Percentiles rank a stretch among this genome's conserved stretches.
phyloP scores from a whole-genome alignment of 768 basidiomycete genomes.

The Russula olivacea region DNA sequence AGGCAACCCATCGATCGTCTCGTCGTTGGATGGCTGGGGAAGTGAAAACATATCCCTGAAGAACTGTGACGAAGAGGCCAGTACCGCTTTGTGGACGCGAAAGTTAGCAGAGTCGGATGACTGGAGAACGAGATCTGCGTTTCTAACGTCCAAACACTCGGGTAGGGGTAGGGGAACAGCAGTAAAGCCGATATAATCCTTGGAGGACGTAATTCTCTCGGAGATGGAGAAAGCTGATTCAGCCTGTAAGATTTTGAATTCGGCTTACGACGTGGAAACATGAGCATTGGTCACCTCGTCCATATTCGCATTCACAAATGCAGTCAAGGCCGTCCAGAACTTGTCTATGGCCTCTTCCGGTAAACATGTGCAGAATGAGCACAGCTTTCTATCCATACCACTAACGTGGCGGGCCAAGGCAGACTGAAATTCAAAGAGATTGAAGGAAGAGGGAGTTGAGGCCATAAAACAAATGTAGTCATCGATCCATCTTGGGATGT shows the following conservation, averaged over 20 bases:
- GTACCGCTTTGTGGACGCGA: slow-evolving; percentile 31
- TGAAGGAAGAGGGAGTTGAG: not conserved
- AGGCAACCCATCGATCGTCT: slow-evolving; percentile 11
- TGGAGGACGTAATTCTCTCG: not conserved
- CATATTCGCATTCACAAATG: not conserved
- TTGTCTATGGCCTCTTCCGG: not conserved
- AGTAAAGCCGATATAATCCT: not conserved
- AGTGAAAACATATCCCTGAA: slow-evolving; percentile 32
- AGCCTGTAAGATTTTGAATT: slow-evolving; percentile 2
- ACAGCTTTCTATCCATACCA: not conserved
- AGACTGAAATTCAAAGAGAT: not conserved
- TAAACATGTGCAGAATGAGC: not conserved
- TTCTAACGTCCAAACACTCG: not conserved
- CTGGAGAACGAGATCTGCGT: slow-evolving; percentile 7
- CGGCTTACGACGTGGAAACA: not conserved
- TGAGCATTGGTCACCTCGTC: not conserved
- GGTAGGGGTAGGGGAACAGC: not conserved
- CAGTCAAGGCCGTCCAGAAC: slow-evolving; percentile 4
- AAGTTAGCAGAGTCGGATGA: slow-evolving; percentile 20
- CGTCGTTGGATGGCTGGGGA: slow-evolving; percentile 19
- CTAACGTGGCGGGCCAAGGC: not conserved
- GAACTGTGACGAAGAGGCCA: slow-evolving; percentile 30
- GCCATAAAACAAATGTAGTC: not conserved
- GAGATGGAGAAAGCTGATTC: not conserved
- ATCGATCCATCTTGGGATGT: slow-evolving; percentile 6